phyloP scores from a whole-genome alignment of 345 rosid genomes.

The Citrus trifoliata region DNA sequence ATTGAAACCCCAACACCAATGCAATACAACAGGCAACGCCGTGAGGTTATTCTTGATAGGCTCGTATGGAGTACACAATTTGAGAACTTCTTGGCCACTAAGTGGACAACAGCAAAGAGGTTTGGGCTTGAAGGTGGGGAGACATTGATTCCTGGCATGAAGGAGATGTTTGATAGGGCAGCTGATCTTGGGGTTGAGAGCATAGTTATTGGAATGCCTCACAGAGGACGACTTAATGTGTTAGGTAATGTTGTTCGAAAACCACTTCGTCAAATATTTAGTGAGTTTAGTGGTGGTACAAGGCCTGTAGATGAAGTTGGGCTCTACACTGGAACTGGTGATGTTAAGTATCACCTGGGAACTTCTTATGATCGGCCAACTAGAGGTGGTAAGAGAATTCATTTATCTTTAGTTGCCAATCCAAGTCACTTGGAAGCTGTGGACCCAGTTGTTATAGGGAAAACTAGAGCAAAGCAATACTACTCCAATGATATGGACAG shows the following conservation, averaged over 20 bases:
- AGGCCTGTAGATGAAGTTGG: slow-evolving; percentile 83
- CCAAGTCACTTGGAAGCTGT: slow-evolving; percentile 94
- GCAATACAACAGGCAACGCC: slow-evolving; percentile 66
- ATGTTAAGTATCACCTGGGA: slow-evolving; percentile 82
- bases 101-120: slow-evolving; percentile 86
- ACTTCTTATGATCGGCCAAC: slow-evolving; percentile 90
- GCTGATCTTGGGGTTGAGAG: slow-evolving; percentile 83
- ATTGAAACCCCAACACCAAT: slow-evolving; percentile 79
- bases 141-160: slow-evolving; percentile 87
- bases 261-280: slow-evolving; percentile 77
- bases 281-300: slow-evolving; percentile 80
- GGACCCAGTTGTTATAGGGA: slow-evolving; percentile 79
- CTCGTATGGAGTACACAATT: slow-evolving; percentile 79
- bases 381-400: slow-evolving; percentile 81
- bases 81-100: slow-evolving; percentile 84
- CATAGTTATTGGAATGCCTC: slow-evolving; percentile 81
- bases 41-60: slow-evolving; percentile 74
- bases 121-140: slow-evolving; percentile 94
- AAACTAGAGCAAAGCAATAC: slow-evolving; percentile 82
- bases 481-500: slow-evolving; percentile 61
- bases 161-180: slow-evolving; percentile 81
- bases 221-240: slow-evolving; percentile 77
- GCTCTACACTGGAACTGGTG: slow-evolving; percentile 80
- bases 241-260: slow-evolving; percentile 79
- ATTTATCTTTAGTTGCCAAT: slow-evolving; percentile 80